A percentile compares a stretch with the other conserved stretches of the same genome.
phyloP scores from a whole-genome alignment of 306 rosid genomes.

The Oemleria cerasiformis region DNA sequence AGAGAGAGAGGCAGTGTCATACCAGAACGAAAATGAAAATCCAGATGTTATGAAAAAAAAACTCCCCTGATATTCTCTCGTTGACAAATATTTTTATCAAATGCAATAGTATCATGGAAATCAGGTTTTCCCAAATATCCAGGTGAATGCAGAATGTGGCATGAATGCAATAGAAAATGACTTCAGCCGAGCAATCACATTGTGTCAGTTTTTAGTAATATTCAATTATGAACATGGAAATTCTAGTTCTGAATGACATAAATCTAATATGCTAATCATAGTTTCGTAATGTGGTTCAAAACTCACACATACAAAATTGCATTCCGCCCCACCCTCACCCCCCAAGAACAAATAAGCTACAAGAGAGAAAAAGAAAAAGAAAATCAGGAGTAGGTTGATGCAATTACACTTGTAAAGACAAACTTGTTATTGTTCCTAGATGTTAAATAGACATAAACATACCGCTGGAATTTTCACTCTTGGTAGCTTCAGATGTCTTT shows the following conservation, averaged over 20 bases:
- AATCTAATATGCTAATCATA: neutral
- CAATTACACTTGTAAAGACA: neutral
- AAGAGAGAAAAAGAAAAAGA: too few species aligned
- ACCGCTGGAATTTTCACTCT: slow-evolving; percentile 59
- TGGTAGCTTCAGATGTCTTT: slow-evolving; percentile 59
- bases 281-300: neutral
- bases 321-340: neutral
- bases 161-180: neutral
- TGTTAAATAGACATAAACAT: slow-evolving; percentile 18
- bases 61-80: neutral
- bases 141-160: neutral
- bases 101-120: neutral
- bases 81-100: neutral
- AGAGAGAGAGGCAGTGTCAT: neutral
- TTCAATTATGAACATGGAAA: neutral
- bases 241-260: neutral
- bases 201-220: neutral
- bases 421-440: neutral
- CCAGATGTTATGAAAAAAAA: neutral
- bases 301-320: neutral
- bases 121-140: neutral
- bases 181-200: neutral
- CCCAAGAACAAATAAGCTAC: neutral
- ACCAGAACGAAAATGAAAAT: neutral
- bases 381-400: neutral